Evolutionary conservation across 495 filamentous ascomycete species (phyloP).

Genomic region (Lepidopterella palustris): DNA sequence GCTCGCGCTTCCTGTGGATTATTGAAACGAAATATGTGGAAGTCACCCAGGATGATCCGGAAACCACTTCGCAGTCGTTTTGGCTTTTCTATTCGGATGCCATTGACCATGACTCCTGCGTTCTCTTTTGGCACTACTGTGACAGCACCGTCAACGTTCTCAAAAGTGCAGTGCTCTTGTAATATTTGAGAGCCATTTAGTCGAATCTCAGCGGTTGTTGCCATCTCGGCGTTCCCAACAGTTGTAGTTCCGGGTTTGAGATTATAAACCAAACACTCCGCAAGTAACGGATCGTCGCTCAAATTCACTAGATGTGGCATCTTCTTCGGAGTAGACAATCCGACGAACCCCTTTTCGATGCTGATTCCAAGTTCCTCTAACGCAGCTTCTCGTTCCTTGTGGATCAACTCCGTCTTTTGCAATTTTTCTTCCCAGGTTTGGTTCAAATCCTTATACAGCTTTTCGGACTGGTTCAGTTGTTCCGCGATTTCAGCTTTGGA

Average conservation of each 20-base stretch:
- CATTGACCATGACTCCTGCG: conserved; percentile 97
- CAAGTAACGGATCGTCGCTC: conserved; percentile 89
- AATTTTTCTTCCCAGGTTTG: conserved; percentile 99
- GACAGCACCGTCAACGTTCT: conserved; percentile 84
- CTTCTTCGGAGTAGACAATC: conserved; percentile 92
- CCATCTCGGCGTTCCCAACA: conserved; percentile 85
- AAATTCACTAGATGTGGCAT: conserved; percentile 99
- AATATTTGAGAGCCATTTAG: conserved; percentile 92
- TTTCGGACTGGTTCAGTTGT: conserved; percentile 91
- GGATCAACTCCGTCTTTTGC: conserved; percentile 88
- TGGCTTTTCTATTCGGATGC: conserved; percentile 73
- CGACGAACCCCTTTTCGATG: conserved; percentile 97
- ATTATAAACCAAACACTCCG: conserved; percentile 97
- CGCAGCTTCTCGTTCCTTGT: conserved; percentile 93
- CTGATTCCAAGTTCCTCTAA: conserved; percentile 96
- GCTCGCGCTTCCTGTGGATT: conserved; percentile 93
- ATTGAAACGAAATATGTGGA: conserved; percentile 99
- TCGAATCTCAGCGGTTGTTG: conserved; percentile 75
- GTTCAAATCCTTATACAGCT: conserved; percentile 91
- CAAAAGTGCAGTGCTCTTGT: conserved; percentile 86
- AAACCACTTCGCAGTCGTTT: conserved; percentile 83
- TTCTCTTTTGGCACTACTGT: conserved; percentile 82
- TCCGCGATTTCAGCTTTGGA: conserved; percentile 98
- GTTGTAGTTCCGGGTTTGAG: conserved; percentile 91
- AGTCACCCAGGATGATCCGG: conserved; percentile 93